Evolutionary conservation across 768 basidiomycete genomes (phyloP).

Genomic region (Pisolithus albus): DNA sequence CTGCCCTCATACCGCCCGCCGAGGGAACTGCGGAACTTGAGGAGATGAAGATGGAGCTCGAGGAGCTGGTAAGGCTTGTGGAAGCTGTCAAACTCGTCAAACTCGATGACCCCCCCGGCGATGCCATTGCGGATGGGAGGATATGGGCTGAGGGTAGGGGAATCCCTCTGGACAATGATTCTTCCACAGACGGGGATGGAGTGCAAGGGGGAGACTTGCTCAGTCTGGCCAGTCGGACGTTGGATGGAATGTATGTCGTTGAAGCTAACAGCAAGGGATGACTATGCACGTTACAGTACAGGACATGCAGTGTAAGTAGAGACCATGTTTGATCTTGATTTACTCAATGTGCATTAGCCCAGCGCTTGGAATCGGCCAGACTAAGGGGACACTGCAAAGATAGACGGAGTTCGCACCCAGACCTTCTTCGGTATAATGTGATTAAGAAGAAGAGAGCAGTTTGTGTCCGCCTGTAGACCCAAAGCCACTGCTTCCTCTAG

Average conservation of each 20-base stretch:
- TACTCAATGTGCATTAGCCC: not conserved
- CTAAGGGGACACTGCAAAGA: too few relatives aligned
- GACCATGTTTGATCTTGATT: not conserved
- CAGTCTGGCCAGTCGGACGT: slow-evolving; percentile 40
- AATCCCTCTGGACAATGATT: slow-evolving; percentile 21
- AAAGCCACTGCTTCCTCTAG: slow-evolving; percentile 81
- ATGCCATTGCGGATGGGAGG: slow-evolving; percentile 34
- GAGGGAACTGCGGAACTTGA: slow-evolving; percentile 49
- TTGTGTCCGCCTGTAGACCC: slow-evolving; percentile 91
- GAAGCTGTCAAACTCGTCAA: slow-evolving; percentile 72
- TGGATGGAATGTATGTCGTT: slow-evolving; percentile 55
- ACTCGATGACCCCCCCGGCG: slow-evolving; percentile 21
- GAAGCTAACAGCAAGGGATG: slow-evolving; percentile 34
- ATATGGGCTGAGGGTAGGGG: slow-evolving; percentile 36
- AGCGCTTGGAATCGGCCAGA: not conserved
- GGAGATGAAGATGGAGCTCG: slow-evolving; percentile 51
- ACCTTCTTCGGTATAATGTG: not conserved
- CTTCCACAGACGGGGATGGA: slow-evolving; percentile 14
- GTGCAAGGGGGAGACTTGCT: slow-evolving; percentile 42
- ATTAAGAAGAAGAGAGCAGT: slow-evolving; percentile 28
- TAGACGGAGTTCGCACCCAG: too few relatives aligned
- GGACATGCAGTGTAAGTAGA: not conserved
- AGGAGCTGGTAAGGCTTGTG: slow-evolving; percentile 68
- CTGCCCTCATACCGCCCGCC: slow-evolving; percentile 63
- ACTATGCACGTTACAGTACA: not conserved